A percentile compares a stretch with the other conserved stretches of the same genome.
These are phyloP conservation scores for Penicillium nordicum DNA, from an alignment of 2,329 filamentous ascomycete species.

Conservation along the genomic window DNA sequence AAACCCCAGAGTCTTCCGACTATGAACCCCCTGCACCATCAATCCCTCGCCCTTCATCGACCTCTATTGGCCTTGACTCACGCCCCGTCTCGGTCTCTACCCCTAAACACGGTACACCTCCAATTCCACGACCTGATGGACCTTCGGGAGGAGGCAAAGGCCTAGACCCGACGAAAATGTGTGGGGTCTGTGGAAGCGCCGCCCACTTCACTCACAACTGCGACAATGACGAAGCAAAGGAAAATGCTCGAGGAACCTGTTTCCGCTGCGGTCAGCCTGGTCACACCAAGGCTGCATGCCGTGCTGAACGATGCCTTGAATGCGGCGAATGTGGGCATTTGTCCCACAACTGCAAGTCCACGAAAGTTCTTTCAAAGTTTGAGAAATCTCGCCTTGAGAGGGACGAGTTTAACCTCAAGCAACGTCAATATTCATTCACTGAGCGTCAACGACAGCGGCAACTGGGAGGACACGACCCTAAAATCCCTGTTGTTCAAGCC, in stretches of 20 bases:
- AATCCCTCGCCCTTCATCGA: constrained; percentile 33
- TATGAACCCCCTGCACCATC: constrained; percentile 22
- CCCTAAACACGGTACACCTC: constrained; percentile 27
- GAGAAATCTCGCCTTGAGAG: constrained; percentile 36
- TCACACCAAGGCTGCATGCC: constrained; percentile 40
- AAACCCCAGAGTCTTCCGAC: constrained; percentile 10
- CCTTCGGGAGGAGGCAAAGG: constrained; percentile 45
- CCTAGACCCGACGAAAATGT: constrained; percentile 42
- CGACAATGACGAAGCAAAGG: constrained; percentile 44
- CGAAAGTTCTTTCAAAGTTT: constrained; percentile 33
- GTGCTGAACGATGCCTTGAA: constrained; percentile 40
- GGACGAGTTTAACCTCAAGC: constrained; percentile 38
- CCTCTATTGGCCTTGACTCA: constrained; percentile 17
- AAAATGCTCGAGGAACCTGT: constrained; percentile 39
- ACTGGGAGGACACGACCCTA: constrained; percentile 44
- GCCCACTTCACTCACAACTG: constrained; percentile 45
- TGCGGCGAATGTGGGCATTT: constrained; percentile 47
- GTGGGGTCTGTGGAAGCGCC: constrained; percentile 47
- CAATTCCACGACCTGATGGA: constrained; percentile 28
- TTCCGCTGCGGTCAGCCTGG: constrained; percentile 41
- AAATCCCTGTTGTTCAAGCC: constrained; percentile 41
- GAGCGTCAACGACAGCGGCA: constrained; percentile 43
- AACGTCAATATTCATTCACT: constrained; percentile 31
- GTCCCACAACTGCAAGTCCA: constrained; percentile 33
- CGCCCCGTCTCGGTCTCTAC: constrained; percentile 22